Evolutionary conservation across 2,329 filamentous ascomycete genomes (phyloP), one percentile per base, ranked within the genome.

Genomic region (Aspergillus amoenus): DNA sequence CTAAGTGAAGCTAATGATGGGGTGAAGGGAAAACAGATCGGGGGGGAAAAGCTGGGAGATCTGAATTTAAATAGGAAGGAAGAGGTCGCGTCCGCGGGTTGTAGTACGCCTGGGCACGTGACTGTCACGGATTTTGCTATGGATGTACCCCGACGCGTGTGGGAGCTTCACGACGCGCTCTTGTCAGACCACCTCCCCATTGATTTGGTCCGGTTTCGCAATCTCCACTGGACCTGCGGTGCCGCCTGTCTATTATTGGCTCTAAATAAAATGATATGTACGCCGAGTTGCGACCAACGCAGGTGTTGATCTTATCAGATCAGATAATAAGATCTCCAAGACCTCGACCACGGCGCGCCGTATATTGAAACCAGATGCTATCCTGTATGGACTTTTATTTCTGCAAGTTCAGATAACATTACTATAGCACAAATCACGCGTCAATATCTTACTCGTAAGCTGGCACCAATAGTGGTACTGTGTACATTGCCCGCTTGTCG

Each of bases 181-280:
- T n/a, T 43, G 41, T 65, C 63, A 65, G 60, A 57, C 63, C 63
- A 65, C 60, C 27, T 54, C 51, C 37, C 34, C 27, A 18, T 43
- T 39, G 18, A 48, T 51, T 18, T 40, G 49, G 58, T 59, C 62
- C 63, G 63, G 49, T 59, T 54, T 56, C 32, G 27, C 17, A 43
- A 59, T 59, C 46, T 52, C 59, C 62, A 61, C 59, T 50, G 27
- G 32, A 15, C 22, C 47, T 40, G 27, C 44, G 27, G 48, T 52
- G 40, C 57, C 52, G 52, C 55, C 54, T 56, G 30, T 32, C 9
- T 17, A n/a, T 7, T 37, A 54, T 54, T 54, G 32, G 30, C 22
- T 47, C 22, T 27, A 41, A 40, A 15, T 30, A 9, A 46, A 40
- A 30, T 37, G 12, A 22, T 44, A 43, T 12, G 27, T 42, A 42